These are phyloP conservation scores for Podila verticillata DNA, from an alignment of 192 early-diverging fungal species.

Conservation along the genomic window DNA sequence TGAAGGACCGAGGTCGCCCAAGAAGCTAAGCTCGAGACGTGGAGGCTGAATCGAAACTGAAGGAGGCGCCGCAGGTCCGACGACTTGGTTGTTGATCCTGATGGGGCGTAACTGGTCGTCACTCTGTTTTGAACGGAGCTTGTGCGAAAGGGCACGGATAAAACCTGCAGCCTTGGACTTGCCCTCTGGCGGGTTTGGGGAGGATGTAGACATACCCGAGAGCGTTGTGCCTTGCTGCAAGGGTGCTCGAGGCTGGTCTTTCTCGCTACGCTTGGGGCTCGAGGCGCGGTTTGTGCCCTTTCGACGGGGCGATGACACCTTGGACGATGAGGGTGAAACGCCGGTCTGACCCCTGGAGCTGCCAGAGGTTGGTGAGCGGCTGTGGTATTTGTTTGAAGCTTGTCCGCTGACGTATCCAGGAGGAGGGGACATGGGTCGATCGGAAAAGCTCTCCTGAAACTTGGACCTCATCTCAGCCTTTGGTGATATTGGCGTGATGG, in stretches of 20 bases:
- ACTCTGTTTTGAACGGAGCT: constrained; percentile 49
- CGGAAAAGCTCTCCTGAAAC: constrained; percentile 39
- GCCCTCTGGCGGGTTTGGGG: constrained; percentile 7
- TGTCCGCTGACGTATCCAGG: constrained; percentile 19
- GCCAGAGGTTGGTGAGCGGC: constrained; percentile 15
- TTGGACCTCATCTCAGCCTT: constrained; percentile 37
- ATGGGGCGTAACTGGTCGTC: constrained; percentile 33
- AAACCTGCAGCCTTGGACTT: constrained; percentile 50
- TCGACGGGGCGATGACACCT: constrained; percentile 19
- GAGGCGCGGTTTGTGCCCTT: constrained; percentile 25
- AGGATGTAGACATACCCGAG: constrained; percentile 8
- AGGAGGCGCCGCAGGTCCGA: constrained; percentile 16
- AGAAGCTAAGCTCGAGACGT: constrained; percentile 46
- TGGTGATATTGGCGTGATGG: constrained; percentile 40
- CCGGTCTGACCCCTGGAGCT: constrained; percentile 23
- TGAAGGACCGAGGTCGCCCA: constrained; percentile 13
- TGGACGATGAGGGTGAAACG: constrained; percentile 33
- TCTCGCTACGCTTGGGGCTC: constrained; percentile 13
- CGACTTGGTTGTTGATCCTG: constrained; percentile 47
- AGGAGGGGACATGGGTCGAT: constrained; percentile 32
- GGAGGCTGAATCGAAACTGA: constrained; percentile 44
- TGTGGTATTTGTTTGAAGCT: constrained; percentile 5
- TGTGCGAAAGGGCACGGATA: constrained; percentile 40
- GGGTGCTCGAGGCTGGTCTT: background rate
- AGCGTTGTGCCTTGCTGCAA: constrained; percentile 13